Evolutionary conservation across 1,284 basidiomycete species (phyloP), one percentile per base, ranked within the genome.

Genomic region (Phlebopus sp.): DNA sequence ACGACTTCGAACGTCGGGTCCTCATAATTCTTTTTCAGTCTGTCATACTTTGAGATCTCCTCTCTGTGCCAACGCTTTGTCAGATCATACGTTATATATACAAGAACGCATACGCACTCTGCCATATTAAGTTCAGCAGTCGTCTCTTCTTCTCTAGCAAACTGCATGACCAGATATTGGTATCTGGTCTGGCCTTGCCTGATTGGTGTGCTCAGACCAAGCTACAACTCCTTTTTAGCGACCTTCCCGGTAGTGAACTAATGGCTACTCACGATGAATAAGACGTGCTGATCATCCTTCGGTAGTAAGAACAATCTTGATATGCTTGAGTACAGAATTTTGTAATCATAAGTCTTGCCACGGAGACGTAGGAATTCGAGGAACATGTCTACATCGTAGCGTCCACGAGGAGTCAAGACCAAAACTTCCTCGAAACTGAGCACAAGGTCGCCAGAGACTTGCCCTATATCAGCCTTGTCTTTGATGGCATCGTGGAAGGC

Each of bases 311-410:
- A 99, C 18, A 99, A 74, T 54, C 84, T 82, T 38, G 90, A 87
- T 58, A 99, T 94, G 54, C 89, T 92, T 36, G 81, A 80, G 70
- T 96, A 98, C 23, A 92, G 79, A 50, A 99, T 92, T 71, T 97
- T 97, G 79, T 99, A 99, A 71, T 99, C 97, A 72, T 99, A 99
- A 2, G 93, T 97, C 74, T 98, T 98, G 52, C 97, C 97, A 35
- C 95, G 87, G 27, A 99, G 73, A 36, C 97, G 86, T 60, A 99
- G 70, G 71, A 96, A 98, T 40, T 92, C 90, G 35, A 86, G 84
- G 77, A 93, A 98, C 86, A 99, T 95, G 71, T 99, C 97, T 68
- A 99, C 87, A 59, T 98, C 95, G 70, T 96, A 98, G 50, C 94
- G 86, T 48, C 96, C 96, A 76, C 94, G 82, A 18, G 97, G 97